Base-by-base conservation (phyloP, 2,329 filamentous ascomycete species). In the Cercospora nicotianae region DNA sequence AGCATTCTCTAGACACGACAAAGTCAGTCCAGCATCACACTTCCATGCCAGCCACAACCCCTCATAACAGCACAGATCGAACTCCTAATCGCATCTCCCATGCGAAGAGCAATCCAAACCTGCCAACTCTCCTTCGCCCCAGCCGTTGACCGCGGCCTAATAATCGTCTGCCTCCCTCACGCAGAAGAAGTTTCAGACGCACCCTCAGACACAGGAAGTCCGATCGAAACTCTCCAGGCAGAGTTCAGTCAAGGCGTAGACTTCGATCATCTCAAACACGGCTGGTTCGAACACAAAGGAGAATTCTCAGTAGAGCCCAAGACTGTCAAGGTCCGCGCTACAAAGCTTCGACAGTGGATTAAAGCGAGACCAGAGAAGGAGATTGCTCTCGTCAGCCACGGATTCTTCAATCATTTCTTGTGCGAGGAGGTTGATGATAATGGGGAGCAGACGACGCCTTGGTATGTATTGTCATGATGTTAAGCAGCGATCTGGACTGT, bases 371-470 rank as follows among this genome's bases (percentile, higher is more conserved):
- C 71, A 18, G 75, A 76, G 68, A 72, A 69, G 66, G 74, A 77
- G 57, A 69, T 76, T 31, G 75, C 69, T 45, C 61, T 77, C 48
- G 75, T 77, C 9, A 70, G 66, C 45, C 75, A 77, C 69, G 75
- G 75, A 8, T 73, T 73, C 65, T 76, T 77, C 63, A 72, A 72
- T 60, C 75, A 77, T 64, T 77, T 70, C 48, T 48, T 75, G 60
- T 74, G 73, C 16, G 73, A 73, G 3, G 72, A 77, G 18, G 75
- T 77, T 10, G 68, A 74, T 68, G 74, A 75, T 39, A 51, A 73
- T 13, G 75, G 75, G 3, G 55, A 75, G 63, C 74, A 77, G 70
- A 76, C 73, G 31, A 75, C 74, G 62, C 70, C 71, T 12, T 10
- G 30, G 30, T 26, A 26, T 26, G 23, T 4, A 26, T 26, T n/a